Evolutionary conservation across 495 filamentous ascomycete genomes (phyloP).

Genomic region (Penicillium lagena): DNA sequence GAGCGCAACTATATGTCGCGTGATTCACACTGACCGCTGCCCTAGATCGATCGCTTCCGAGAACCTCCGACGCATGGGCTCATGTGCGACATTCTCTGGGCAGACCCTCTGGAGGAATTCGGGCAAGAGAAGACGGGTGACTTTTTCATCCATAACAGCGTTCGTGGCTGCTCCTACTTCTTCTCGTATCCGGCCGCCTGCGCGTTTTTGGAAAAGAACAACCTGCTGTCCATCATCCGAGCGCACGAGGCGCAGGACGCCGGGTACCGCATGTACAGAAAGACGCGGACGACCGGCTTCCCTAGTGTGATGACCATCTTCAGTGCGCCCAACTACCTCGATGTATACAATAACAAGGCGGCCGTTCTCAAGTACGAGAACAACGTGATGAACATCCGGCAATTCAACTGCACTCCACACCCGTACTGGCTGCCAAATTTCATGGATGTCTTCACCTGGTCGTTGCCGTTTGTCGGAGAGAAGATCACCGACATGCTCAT

Average conservation of each 20-base stretch:
- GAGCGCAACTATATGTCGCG: background rate
- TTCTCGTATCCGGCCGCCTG: constrained; percentile 99
- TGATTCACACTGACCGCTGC: background rate
- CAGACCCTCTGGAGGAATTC: constrained; percentile 97
- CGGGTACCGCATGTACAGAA: constrained; percentile 97
- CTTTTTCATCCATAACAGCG: constrained; percentile 96
- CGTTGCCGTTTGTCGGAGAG: constrained; percentile 94
- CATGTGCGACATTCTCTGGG: constrained; percentile 99
- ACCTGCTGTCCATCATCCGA: constrained; percentile 92
- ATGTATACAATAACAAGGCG: constrained; percentile 99
- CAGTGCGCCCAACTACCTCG: constrained; percentile 95
- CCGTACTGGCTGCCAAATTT: constrained; percentile 99
- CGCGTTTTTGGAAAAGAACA: constrained; percentile 97
- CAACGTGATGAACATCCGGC: constrained; percentile 99
- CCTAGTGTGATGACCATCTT: constrained; percentile 99
- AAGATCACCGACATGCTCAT: constrained; percentile 99
- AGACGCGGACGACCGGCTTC: constrained; percentile 96
- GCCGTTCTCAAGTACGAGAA: constrained; percentile 99
- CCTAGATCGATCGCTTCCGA: constrained; percentile 91
- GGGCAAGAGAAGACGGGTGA: constrained; percentile 97
- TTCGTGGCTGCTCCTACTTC: constrained; percentile 97
- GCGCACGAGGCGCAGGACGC: constrained; percentile 99
- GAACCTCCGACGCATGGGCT: constrained; percentile 95
- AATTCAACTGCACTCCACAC: constrained; percentile 99
- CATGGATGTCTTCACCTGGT: constrained; percentile 99